These are phyloP conservation scores for Plantago elongata DNA, from an alignment of 257 asterid species.

Conservation along the genomic window DNA sequence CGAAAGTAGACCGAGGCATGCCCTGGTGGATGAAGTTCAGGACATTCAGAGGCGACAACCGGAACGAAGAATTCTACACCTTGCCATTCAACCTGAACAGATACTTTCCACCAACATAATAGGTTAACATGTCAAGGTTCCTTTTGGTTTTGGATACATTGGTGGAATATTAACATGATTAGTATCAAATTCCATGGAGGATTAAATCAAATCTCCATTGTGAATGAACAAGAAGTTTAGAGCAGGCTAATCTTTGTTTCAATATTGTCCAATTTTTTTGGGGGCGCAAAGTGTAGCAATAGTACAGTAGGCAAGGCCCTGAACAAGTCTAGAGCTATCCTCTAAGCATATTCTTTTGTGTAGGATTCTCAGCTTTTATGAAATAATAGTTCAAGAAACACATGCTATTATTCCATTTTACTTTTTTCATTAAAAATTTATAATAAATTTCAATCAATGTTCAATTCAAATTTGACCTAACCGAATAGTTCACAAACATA, in stretches of 20 bases:
- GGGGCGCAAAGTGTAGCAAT: slow-evolving; percentile 18
- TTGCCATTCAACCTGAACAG: slow-evolving; percentile 92
- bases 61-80: slow-evolving; percentile 93
- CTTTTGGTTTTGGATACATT: slow-evolving; percentile 14
- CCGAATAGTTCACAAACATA: too few relatives aligned
- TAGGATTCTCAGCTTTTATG: slow-evolving; percentile 15
- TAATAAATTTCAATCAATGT: too few relatives aligned
- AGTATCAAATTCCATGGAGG: slow-evolving; percentile 23
- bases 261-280: slow-evolving; percentile 26
- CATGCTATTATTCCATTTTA: not conserved
- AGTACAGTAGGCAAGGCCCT: slow-evolving; percentile 13
- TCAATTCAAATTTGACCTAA: too few relatives aligned
- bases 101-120: slow-evolving; percentile 92
- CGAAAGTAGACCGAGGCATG: slow-evolving; percentile 96
- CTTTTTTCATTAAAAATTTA: too few relatives aligned
- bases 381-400: slow-evolving; percentile 10
- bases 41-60: slow-evolving; percentile 85
- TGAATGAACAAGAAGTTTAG: slow-evolving; percentile 23
- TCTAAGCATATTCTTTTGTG: slow-evolving; percentile 6
- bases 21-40: slow-evolving; percentile 98
- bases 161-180: slow-evolving; percentile 22
- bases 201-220: slow-evolving; percentile 3
- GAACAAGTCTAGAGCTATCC: slow-evolving; percentile 11
- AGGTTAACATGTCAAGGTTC: slow-evolving; percentile 9
- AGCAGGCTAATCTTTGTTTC: slow-evolving; percentile 26